phyloP scores from a whole-genome alignment of 2,329 filamentous ascomycete genomes.

The Pyrenochaeta sp. region DNA sequence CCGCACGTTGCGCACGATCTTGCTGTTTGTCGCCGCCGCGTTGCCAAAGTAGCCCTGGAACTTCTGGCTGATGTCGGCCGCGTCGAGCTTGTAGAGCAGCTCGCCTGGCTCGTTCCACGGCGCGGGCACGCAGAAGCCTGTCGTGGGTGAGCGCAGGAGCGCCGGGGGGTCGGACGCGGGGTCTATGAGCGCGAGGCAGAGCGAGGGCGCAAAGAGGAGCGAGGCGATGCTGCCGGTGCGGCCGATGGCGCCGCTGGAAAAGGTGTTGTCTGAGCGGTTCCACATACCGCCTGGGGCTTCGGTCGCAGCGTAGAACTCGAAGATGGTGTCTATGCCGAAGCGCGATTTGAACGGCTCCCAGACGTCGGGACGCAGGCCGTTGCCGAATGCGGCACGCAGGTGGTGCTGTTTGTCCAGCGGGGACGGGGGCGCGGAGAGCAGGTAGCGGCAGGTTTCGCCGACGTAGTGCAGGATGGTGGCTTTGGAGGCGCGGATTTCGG shows the following conservation, averaged over 20 bases:
- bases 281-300: constrained; percentile 67
- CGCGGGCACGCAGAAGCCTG: constrained; percentile 69
- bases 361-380: constrained; percentile 52
- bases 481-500: constrained; percentile 42
- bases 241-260: constrained; percentile 68
- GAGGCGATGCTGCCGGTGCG: constrained; percentile 71
- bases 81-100: constrained; percentile 60
- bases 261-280: constrained; percentile 62
- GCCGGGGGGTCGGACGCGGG: constrained; percentile 65
- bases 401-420: constrained; percentile 42
- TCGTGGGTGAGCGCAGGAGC: constrained; percentile 68
- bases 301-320: constrained; percentile 51
- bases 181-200: constrained; percentile 72
- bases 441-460: constrained; percentile 49
- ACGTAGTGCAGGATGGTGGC: constrained; percentile 51
- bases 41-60: constrained; percentile 71
- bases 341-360: constrained; percentile 51
- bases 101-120: constrained; percentile 74
- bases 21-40: constrained; percentile 37
- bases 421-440: constrained; percentile 43
- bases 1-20: constrained; percentile 45
- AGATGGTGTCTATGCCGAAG: constrained; percentile 47
- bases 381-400: constrained; percentile 45
- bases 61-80: constrained; percentile 53
- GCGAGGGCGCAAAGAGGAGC: constrained; percentile 57